Conservation (phyloP, 352 stramenopile species). For the Phytophthora boehmeriae region DNA sequence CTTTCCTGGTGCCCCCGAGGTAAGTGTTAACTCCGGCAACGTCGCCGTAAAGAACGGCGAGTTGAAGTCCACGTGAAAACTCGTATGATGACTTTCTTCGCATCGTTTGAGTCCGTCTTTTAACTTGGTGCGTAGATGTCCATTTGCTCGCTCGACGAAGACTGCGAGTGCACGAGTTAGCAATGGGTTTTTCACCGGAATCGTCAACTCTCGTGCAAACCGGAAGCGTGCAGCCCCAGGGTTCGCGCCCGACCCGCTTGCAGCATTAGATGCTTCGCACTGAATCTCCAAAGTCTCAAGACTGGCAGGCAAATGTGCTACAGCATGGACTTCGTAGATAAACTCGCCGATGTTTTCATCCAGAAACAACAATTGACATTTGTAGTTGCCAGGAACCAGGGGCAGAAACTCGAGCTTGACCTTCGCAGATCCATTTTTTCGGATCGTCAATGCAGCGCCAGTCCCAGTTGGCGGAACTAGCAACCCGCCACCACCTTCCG, state of each 20-base stretch:
- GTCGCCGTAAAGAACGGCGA: slow-evolving; percentile 86
- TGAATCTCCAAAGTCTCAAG: slow-evolving; percentile 85
- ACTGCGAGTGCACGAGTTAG: slow-evolving; percentile 73
- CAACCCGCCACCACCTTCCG: slow-evolving; percentile 13
- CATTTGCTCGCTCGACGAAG: slow-evolving; percentile 73
- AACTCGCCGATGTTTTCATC: slow-evolving; percentile 95
- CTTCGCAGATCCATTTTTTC: slow-evolving; percentile 55
- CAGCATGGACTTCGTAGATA: slow-evolving; percentile 89
- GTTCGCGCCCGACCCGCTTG: slow-evolving; percentile 4
- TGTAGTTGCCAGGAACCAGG: slow-evolving; percentile 88
- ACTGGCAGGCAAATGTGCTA: slow-evolving; percentile 75
- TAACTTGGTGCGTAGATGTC: slow-evolving; percentile 70
- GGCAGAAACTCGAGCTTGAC: slow-evolving; percentile 91
- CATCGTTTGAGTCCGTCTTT: slow-evolving; percentile 82
- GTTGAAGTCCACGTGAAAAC: slow-evolving; percentile 83
- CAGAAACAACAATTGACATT: slow-evolving; percentile 90
- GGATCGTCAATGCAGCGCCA: slow-evolving; percentile 35
- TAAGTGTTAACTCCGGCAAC: slow-evolving; percentile 53
- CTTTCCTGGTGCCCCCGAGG: slow-evolving; percentile 8
- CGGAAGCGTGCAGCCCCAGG: slow-evolving; percentile 33
- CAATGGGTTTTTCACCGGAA: slow-evolving; percentile 82
- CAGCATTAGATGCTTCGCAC: slow-evolving; percentile 50
- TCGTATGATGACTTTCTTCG: slow-evolving; percentile 69
- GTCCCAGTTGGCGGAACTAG: slow-evolving; percentile 24
- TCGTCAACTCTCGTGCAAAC: slow-evolving; percentile 75